phyloP scores from a whole-genome alignment of 495 filamentous ascomycete species.

The Amniculicola lignicola region DNA sequence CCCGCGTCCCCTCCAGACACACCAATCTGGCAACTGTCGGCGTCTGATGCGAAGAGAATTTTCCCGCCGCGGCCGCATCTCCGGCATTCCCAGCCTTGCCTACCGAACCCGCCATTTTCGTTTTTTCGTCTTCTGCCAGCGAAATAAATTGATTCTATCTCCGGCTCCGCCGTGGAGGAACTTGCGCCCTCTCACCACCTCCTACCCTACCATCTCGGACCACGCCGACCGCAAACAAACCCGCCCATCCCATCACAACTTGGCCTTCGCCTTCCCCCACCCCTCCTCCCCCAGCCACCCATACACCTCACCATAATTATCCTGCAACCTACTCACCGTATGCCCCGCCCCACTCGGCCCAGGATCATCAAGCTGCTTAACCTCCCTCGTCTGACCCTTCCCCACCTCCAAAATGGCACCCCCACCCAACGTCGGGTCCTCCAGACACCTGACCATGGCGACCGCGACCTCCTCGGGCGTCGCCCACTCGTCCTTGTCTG shows the following conservation, averaged over 20 bases:
- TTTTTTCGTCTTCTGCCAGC: too few relatives aligned
- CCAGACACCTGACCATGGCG: slow-evolving; percentile 59
- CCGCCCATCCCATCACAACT: not conserved
- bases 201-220: too few relatives aligned
- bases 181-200: too few relatives aligned
- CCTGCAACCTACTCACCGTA: slow-evolving; percentile 46
- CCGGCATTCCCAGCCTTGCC: too few relatives aligned
- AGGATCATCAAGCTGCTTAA: slow-evolving; percentile 55
- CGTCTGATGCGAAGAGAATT: too few relatives aligned
- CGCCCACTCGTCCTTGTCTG: slow-evolving; percentile 56
- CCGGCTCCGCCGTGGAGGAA: too few relatives aligned
- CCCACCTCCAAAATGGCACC: slow-evolving; percentile 58
- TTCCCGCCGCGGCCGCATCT: too few relatives aligned
- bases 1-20: too few relatives aligned
- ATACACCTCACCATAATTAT: slow-evolving; percentile 48
- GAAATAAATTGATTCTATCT: too few relatives aligned
- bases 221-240: too few relatives aligned
- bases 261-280: slow-evolving; percentile 19
- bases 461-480: slow-evolving; percentile 63
- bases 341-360: slow-evolving; percentile 53
- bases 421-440: slow-evolving; percentile 45
- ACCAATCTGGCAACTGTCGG: too few relatives aligned
- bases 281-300: slow-evolving; percentile 42
- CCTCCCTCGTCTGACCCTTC: slow-evolving; percentile 52
- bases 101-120: too few relatives aligned